phyloP scores from a whole-genome alignment of 257 asterid genomes.

The Misopates orontium region DNA sequence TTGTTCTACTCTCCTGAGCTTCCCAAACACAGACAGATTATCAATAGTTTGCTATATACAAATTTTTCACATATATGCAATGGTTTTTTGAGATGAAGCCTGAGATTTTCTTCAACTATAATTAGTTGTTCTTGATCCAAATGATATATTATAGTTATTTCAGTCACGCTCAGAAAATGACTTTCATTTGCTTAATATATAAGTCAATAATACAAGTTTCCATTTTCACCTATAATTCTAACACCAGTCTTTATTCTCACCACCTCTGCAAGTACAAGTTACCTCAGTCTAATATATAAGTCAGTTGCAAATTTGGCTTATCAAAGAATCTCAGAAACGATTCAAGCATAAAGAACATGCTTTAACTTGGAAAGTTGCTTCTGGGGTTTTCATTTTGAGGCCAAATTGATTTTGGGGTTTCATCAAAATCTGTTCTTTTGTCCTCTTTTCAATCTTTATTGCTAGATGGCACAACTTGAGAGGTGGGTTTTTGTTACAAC shows the following conservation, averaged over 20 bases:
- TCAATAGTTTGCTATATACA: neutral
- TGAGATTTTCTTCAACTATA: neutral
- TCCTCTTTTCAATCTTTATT: too few relatives aligned
- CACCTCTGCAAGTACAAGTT: neutral
- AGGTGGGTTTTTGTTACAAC: too few relatives aligned
- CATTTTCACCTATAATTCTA: neutral
- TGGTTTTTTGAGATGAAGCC: neutral
- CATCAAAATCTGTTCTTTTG: too few relatives aligned
- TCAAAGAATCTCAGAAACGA: neutral
- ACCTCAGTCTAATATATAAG: neutral
- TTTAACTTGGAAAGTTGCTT: too few relatives aligned
- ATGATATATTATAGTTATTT: neutral
- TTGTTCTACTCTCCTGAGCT: conserved; percentile 1
- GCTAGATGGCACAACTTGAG: too few relatives aligned
- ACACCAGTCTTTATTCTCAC: conserved; percentile 3
- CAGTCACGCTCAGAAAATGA: conserved; percentile 12
- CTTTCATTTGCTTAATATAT: conserved; percentile 19
- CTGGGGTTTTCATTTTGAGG: too few relatives aligned
- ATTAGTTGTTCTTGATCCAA: neutral
- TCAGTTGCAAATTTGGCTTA: neutral
- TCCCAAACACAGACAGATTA: neutral
- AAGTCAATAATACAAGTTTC: neutral
- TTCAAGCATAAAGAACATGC: too few relatives aligned
- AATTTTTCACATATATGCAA: neutral
- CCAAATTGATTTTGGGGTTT: too few relatives aligned